Conservation (phyloP, 2,329 filamentous ascomycete genomes). For the Emergomyces pasteurianus region DNA sequence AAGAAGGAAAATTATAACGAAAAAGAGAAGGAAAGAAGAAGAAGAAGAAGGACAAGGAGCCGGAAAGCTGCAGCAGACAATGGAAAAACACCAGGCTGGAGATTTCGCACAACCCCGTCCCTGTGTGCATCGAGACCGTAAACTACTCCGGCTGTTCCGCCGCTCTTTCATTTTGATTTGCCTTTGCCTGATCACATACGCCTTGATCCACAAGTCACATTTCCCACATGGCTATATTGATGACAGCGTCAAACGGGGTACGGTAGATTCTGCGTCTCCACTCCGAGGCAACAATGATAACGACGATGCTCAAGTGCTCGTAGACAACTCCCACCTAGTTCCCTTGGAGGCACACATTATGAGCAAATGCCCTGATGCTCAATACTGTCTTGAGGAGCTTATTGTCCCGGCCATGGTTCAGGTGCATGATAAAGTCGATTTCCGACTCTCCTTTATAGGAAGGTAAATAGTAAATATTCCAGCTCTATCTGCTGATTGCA, state of each 20-base stretch:
- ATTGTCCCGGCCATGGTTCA: slow-evolving; percentile 79
- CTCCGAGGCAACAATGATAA: slow-evolving; percentile 2
- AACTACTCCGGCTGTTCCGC: slow-evolving; percentile 4
- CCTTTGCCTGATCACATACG: slow-evolving; percentile 8
- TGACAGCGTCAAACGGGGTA: not conserved
- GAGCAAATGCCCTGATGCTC: slow-evolving; percentile 90
- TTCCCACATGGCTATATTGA: not conserved
- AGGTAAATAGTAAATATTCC: slow-evolving; percentile 41
- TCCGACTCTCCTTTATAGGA: slow-evolving; percentile 82
- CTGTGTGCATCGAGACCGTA: not conserved
- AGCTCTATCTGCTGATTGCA: not conserved
- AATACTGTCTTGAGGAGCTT: slow-evolving; percentile 66
- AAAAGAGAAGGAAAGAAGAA: too few relatives aligned
- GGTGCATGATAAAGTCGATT: slow-evolving; percentile 74
- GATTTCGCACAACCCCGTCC: not conserved
- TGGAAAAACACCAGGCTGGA: not conserved
- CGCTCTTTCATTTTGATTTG: slow-evolving; percentile 8
- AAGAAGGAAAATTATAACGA: too few relatives aligned
- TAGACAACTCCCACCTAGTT: slow-evolving; percentile 33
- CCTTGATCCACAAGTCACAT: slow-evolving; percentile 2
- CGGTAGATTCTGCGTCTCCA: not conserved
- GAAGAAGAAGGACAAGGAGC: not conserved
- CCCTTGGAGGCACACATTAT: slow-evolving; percentile 92
- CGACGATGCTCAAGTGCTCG: not conserved
- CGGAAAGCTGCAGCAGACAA: not conserved